Conservation (phyloP, 495 filamentous ascomycete species). For the Clohesyomyces aquaticus region DNA sequence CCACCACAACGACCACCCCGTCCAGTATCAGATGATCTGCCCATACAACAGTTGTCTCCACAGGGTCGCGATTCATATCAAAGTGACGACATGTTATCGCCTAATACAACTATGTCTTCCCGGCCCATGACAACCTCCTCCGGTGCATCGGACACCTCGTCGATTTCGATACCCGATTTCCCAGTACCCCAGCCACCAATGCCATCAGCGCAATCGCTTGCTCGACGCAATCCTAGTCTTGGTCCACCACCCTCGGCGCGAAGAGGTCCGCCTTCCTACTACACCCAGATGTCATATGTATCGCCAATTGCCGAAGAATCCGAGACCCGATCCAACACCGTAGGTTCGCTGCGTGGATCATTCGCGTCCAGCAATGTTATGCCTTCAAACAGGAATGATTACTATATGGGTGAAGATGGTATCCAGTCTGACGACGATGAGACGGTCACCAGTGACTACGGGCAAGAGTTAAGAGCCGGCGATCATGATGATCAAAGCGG, state of each 20-base stretch:
- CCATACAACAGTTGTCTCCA: conserved; percentile 45
- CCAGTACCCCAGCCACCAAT: conserved; percentile 51
- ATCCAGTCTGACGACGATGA: conserved; percentile 52
- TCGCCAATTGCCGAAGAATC: conserved; percentile 89
- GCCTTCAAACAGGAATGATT: conserved; percentile 55
- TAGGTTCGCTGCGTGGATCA: conserved; percentile 63
- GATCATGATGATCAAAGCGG: conserved; percentile 64
- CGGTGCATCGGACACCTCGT: conserved; percentile 43
- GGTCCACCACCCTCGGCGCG: conserved; percentile 70
- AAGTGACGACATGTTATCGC: conserved; percentile 37
- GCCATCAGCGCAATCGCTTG: conserved; percentile 46
- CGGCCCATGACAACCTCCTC: conserved; percentile 41
- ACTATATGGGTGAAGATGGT: conserved; percentile 46
- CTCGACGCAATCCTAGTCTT: conserved; percentile 60
- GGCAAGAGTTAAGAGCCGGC: conserved; percentile 45
- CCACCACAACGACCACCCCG: conserved; percentile 70
- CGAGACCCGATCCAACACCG: conserved; percentile 50
- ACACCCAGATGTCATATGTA: conserved; percentile 70
- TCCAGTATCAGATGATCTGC: conserved; percentile 52
- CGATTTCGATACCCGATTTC: conserved; percentile 65
- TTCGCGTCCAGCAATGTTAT: conserved; percentile 83
- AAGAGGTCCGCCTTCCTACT: conserved; percentile 75
- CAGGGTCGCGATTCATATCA: conserved; percentile 27
- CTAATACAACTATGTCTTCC: conserved; percentile 37
- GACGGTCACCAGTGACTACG: conserved; percentile 40